Conservation (phyloP, 192 early-diverging fungal species). For the Gorgonomyces haynaldii region DNA sequence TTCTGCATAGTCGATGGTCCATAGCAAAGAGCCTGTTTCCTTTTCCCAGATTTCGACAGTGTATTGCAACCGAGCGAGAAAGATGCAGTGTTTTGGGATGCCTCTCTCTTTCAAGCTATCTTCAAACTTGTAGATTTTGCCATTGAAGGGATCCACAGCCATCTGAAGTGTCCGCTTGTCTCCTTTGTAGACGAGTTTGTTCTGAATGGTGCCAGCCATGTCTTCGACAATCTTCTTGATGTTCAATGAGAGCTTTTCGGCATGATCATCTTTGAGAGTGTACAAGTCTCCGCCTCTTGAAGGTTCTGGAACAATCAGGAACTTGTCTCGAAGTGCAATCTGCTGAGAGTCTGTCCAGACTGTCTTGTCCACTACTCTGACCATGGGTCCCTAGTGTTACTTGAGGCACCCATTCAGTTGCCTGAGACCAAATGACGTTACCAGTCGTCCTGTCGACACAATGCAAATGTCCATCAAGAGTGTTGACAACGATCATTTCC, state of each 20-base stretch:
- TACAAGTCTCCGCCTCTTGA: conserved; percentile 56
- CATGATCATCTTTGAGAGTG: conserved; percentile 34
- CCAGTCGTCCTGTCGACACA: conserved; percentile 47
- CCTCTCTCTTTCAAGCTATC: too few species aligned
- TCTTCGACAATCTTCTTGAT: conserved; percentile 58
- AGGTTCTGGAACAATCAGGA: conserved; percentile 66
- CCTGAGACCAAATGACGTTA: conserved; percentile 50
- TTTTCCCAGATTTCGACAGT: too few species aligned
- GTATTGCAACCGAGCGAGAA: too few species aligned
- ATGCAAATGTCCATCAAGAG: conserved; percentile 63
- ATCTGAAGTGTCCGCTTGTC: conserved; percentile 44
- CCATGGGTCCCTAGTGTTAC: conserved; percentile 25
- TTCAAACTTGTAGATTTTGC: neutral
- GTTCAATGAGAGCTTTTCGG: conserved; percentile 54
- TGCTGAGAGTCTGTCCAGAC: neutral
- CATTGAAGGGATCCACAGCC: conserved; percentile 14
- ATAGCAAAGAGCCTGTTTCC: too few species aligned
- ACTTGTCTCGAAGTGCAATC: conserved; percentile 2
- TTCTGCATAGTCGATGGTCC: too few species aligned
- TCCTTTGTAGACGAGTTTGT: conserved; percentile 53
- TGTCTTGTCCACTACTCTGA: conserved; percentile 14
- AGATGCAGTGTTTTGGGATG: too few species aligned
- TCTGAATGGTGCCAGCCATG: conserved; percentile 40
- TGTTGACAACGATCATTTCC: conserved; percentile 53
- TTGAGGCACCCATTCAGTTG: too few species aligned